These are phyloP conservation scores for Fusarium secorum DNA, from an alignment of 2,329 filamentous ascomycete species.

Conservation along the genomic window DNA sequence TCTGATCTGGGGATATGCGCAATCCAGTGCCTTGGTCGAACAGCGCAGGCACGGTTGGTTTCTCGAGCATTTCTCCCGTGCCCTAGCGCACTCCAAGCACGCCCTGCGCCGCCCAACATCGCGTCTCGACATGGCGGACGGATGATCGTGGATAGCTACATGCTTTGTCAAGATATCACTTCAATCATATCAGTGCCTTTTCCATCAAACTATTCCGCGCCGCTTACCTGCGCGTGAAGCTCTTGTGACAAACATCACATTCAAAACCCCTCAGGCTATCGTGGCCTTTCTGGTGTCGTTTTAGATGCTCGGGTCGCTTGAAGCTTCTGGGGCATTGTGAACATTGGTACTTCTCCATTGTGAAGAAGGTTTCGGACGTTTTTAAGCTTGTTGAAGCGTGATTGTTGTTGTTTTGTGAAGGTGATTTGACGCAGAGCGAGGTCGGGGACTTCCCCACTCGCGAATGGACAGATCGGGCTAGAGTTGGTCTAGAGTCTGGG, in stretches of 20 bases:
- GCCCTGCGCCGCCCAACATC: slow-evolving; percentile 2
- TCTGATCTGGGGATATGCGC: slow-evolving; percentile 1
- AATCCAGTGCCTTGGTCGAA: slow-evolving; percentile 1
- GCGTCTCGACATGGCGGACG: background rate
- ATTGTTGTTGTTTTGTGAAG: background rate
- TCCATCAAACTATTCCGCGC: accelerated
- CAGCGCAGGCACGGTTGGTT: slow-evolving; percentile 22
- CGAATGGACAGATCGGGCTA: background rate
- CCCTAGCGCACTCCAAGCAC: slow-evolving; percentile 25
- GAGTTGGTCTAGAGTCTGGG: background rate
- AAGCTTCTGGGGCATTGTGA: slow-evolving; percentile 24
- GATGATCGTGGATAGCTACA: background rate
- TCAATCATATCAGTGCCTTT: accelerated
- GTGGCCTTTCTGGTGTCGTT: slow-evolving; percentile 29
- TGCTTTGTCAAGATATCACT: slow-evolving; percentile 9
- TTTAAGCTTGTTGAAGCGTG: background rate
- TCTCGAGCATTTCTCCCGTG: slow-evolving; percentile 26
- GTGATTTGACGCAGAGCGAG: background rate
- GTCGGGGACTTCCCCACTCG: background rate
- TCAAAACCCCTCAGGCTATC: slow-evolving; percentile 12
- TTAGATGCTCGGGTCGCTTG: slow-evolving; percentile 33
- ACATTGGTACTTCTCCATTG: slow-evolving; percentile 24
- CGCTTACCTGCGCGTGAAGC: slow-evolving; percentile 30
- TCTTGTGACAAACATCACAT: slow-evolving; percentile 26
- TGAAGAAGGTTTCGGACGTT: background rate